Conservation (phyloP, 345 rosid genomes). For the Nasturtium officinale region DNA sequence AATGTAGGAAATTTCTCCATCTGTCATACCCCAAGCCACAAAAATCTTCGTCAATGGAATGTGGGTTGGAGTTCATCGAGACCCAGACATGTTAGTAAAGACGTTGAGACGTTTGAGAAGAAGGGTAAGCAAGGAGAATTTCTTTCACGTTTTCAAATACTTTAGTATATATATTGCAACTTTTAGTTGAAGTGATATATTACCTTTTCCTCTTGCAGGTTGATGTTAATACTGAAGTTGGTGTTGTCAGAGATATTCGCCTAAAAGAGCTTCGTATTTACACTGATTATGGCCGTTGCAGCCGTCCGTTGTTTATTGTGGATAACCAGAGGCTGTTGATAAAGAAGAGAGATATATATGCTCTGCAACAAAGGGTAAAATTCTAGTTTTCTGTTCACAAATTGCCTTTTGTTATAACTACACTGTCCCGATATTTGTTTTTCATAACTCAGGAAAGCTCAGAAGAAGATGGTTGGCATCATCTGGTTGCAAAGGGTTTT, state of each 20-base stretch:
- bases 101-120: conserved; percentile 90
- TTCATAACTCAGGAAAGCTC: conserved; percentile 62
- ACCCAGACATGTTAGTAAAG: conserved; percentile 98
- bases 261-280: conserved; percentile 87
- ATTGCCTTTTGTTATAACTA: neutral
- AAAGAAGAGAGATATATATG: conserved; percentile 81
- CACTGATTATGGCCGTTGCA: conserved; percentile 98
- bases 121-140: conserved; percentile 56
- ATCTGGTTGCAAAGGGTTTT: conserved; percentile 81
- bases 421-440: conserved; percentile 15
- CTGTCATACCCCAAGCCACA: conserved; percentile 92
- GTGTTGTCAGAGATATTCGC: conserved; percentile 95
- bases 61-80: conserved; percentile 98
- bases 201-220: conserved; percentile 52
- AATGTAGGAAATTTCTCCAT: conserved; percentile 90
- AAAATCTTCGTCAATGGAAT: conserved; percentile 96
- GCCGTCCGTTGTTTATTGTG: conserved; percentile 93
- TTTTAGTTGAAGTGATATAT: neutral
- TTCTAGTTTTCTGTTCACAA: neutral
- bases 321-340: conserved; percentile 94
- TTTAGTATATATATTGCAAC: neutral
- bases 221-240: conserved; percentile 96
- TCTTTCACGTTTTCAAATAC: conserved; percentile 13
- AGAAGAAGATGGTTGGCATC: conserved; percentile 96
- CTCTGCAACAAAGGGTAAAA: conserved; percentile 83